Evolutionary conservation across 257 asterid species (phyloP).

Genomic region (Apocynum venetum): DNA sequence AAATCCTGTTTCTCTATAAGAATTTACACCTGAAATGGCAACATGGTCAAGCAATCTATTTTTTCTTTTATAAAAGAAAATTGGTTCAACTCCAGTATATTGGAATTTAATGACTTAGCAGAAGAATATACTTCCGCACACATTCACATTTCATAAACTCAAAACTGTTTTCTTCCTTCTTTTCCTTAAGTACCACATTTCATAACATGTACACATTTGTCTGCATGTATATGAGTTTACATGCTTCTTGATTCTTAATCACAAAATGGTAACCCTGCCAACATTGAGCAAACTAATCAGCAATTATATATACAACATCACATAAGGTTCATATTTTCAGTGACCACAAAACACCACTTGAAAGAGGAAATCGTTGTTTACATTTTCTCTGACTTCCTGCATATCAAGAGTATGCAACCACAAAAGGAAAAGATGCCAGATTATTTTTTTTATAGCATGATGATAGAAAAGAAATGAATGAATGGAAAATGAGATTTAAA

Average conservation of each 20-base stretch:
- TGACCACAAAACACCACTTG: not conserved
- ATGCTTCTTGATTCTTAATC: not conserved
- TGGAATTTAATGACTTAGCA: not conserved
- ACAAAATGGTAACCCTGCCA: not conserved
- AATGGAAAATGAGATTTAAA: constrained; percentile 21
- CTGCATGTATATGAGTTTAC: not conserved
- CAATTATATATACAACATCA: not conserved
- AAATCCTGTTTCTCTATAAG: not conserved
- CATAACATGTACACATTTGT: not conserved
- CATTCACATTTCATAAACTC: not conserved
- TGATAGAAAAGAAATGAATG: not conserved
- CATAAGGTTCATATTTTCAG: not conserved
- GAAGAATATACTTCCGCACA: not conserved
- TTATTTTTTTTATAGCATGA: not conserved
- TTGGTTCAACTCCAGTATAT: not conserved
- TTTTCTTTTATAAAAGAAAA: not conserved
- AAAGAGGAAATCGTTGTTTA: not conserved
- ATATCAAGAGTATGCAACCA: not conserved
- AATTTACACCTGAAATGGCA: not conserved
- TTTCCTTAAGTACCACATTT: not conserved
- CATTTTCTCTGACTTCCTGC: not conserved
- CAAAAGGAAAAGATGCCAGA: not conserved
- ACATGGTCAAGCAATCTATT: not conserved
- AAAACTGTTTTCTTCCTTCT: not conserved
- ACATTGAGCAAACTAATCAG: not conserved